Base-by-base conservation (phyloP, 2,329 filamentous ascomycete species). In the Sclerotiophoma versabilis region DNA sequence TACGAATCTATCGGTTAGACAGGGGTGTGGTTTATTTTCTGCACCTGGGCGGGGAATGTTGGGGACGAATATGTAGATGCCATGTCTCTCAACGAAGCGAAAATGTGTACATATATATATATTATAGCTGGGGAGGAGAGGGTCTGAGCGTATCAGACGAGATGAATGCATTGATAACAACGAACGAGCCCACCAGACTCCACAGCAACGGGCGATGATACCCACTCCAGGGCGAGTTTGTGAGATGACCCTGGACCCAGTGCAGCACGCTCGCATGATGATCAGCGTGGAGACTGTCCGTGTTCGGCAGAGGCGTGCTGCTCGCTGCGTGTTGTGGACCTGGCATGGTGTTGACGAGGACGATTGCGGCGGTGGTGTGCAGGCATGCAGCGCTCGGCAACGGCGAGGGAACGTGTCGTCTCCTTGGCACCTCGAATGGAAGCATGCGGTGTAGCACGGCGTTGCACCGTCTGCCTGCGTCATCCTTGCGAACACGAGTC, bases 401-500 rank as follows among this genome's bases (percentile, higher is more conserved):
- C 29, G 46, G 29, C 42, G 46, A 23, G 5, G 36, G 30, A 29
- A n/a, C n/a, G n/a, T n/a, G n/a, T n/a, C n/a, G n/a, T n/a, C n/a
- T n/a, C n/a, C n/a, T n/a, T n/a, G n/a, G n/a, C n/a, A n/a, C n/a
- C n/a, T n/a, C n/a, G n/a, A n/a, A n/a, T n/a, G n/a, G n/a, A n/a
- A n/a, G n/a, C n/a, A n/a, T 34, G 27, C 20, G 46, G 46, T 27
- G 27, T 25, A 30, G 42, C 22, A 25, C 10, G 11, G 12, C 12
- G 41, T 39, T 39, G 22, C 37, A 39, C 37, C 15, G 26, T 26
- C 26, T 32, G n/a, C 36, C 43, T 48, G 39, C 41, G 41, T 39
- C 42, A 53, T 53, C 42, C 49, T 34, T 53, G 49, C 42, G 6
- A 2, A 14, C 42, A 46, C 23, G 49, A 47, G 37, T 53, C 49